Conservation (phyloP, 202 grass and related monocot genomes). For the Eragrostis tef region DNA sequence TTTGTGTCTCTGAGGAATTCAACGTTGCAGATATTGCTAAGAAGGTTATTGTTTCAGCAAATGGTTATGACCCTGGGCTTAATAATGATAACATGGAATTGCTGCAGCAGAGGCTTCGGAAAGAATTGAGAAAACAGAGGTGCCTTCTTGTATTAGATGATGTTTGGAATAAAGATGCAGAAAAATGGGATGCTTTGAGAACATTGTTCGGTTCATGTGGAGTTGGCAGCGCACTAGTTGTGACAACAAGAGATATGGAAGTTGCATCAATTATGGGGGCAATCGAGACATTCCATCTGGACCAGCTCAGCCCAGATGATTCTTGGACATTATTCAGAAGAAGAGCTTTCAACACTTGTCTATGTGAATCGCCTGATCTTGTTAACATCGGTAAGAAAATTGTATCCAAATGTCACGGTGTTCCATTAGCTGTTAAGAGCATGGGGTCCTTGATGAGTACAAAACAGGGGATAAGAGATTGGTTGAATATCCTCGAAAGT, state of each 20-base stretch:
- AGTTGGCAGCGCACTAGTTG: conserved; percentile 2
- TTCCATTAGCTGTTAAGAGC: conserved; percentile 24
- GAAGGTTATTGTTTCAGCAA: conserved; percentile 17
- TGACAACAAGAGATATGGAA: not conserved
- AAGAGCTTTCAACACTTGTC: conserved; percentile 20
- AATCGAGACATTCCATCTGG: not conserved
- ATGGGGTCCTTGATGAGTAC: conserved; percentile 36
- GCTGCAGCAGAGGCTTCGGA: not conserved
- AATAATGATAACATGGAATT: conserved; percentile 8
- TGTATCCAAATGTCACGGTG: not conserved
- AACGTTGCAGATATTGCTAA: not conserved
- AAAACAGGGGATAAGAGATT: conserved; percentile 23
- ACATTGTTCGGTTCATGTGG: not conserved
- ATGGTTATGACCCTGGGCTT: not conserved
- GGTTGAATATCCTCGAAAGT: conserved; percentile 12
- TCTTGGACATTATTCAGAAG: conserved; percentile 35
- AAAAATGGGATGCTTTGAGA: not conserved
- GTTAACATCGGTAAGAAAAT: conserved; percentile 16
- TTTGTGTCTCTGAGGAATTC: conserved; percentile 37
- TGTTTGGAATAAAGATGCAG: conserved; percentile 34
- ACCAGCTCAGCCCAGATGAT: not conserved
- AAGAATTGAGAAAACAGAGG: not conserved
- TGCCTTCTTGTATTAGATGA: conserved; percentile 49
- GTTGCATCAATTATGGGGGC: conserved; percentile 18
- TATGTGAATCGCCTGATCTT: not conserved